These are phyloP conservation scores for Luzula sylvatica DNA, from an alignment of 176 grass and related monocot genomes.

Conservation along the genomic window DNA sequence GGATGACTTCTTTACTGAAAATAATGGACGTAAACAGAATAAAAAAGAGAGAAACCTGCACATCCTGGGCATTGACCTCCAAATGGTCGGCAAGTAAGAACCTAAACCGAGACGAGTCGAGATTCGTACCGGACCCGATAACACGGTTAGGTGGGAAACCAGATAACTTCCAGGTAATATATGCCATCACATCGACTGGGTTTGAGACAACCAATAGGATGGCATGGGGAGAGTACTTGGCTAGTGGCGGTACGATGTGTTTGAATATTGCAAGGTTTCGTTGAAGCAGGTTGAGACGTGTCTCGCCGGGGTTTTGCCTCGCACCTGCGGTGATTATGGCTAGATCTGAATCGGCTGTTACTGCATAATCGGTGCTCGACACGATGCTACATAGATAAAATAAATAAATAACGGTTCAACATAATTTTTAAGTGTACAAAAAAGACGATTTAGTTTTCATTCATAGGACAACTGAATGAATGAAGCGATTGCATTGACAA, in stretches of 20 bases:
- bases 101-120: slow-evolving; percentile 57
- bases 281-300: slow-evolving; percentile 43
- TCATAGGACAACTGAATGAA: too few relatives aligned
- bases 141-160: slow-evolving; percentile 41
- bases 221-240: slow-evolving; percentile 34
- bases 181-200: slow-evolving; percentile 60
- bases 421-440: too few relatives aligned
- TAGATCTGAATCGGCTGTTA: slow-evolving; percentile 46
- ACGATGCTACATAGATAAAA: slow-evolving; percentile 40
- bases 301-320: slow-evolving; percentile 47
- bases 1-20: too few relatives aligned
- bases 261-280: slow-evolving; percentile 51
- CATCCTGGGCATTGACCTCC: slow-evolving; percentile 69
- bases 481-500: too few relatives aligned
- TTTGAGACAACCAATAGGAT: slow-evolving; percentile 62
- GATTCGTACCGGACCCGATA: slow-evolving; percentile 62
- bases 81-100: slow-evolving; percentile 58
- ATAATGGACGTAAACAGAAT: too few relatives aligned
- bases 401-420: too few relatives aligned
- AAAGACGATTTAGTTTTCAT: too few relatives aligned
- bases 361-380: slow-evolving; percentile 30
- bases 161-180: slow-evolving; percentile 64
- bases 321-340: slow-evolving; percentile 62
- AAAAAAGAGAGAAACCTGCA: slow-evolving; percentile 31
- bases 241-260: slow-evolving; percentile 42